Evolutionary conservation across 768 basidiomycete species (phyloP), one percentile per base, ranked within the genome.

Genomic region (Termitomyces sp.): DNA sequence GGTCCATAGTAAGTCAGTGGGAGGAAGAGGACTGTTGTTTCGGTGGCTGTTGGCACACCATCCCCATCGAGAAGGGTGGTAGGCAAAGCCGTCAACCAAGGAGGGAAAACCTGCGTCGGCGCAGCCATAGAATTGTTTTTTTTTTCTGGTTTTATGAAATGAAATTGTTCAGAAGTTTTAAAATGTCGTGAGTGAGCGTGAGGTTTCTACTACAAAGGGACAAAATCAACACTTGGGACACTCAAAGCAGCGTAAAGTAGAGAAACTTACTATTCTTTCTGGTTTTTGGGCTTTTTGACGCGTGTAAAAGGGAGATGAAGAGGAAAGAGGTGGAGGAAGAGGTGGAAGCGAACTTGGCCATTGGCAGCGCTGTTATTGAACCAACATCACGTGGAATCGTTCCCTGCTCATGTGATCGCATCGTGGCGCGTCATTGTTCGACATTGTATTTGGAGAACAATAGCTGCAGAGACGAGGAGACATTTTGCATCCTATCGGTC

Each of bases 1-100:
- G 91, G 89, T 31, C 91, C 91, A 62, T 81, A 90, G 71, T 92
- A 93, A 0, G 90, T 92, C 62, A 91, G 73, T 41, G 91, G 88
- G 51, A 92, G 67, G 62, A 78, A 82, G 28, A 89, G 64, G 10
- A 87, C 73, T 33, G 73, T 77, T 26, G 83, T 84, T 44, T 77
- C 75, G 15, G 87, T 89, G 49, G 81, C 75, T 55, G 84, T 64
- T 34, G 80, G 77, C 22, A 71, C 70, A 50, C 87, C 88, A 52
- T 73, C 75, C 3, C 75, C 72, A 65, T 83, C 76, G 7, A 82
- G 83, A 48, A 84, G 67, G 31, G 82, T 72, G 18, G 82, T 75
- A 33, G 79, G 75, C n/a, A 75, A 62, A 33, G 80, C 74, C 2
- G 87, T 82, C 61, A 91, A 73, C 90, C 90, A 92, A 33, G 89